Evolutionary conservation across 2,329 filamentous ascomycete genomes (phyloP).

Genomic region (Monilinia polystroma): DNA sequence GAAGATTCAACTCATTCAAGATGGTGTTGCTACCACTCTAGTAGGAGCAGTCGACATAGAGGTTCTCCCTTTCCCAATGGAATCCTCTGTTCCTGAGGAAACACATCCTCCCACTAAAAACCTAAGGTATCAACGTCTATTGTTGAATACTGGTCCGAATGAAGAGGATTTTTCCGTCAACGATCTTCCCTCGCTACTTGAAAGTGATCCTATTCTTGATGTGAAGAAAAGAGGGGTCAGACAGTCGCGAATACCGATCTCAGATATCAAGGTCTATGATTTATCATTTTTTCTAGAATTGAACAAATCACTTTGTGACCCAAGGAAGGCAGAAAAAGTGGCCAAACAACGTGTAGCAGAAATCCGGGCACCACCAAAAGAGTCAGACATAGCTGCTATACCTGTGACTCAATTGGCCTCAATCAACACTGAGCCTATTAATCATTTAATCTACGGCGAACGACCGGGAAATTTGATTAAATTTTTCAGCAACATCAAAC

Average conservation of each 20-base stretch:
- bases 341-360: background rate
- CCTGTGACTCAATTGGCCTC: background rate
- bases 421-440: constrained; percentile 12
- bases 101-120: background rate
- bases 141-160: constrained; percentile 5
- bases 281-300: constrained; percentile 10
- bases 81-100: background rate
- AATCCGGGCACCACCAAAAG: background rate
- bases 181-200: background rate
- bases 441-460: constrained; percentile 10
- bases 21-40: constrained; percentile 2
- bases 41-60: constrained; percentile 13
- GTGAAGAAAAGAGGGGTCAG: background rate
- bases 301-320: background rate
- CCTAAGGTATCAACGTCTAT: background rate
- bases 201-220: background rate
- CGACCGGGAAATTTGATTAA: background rate
- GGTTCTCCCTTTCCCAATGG: constrained; percentile 11
- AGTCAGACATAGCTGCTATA: background rate
- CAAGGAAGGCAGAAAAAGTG: background rate
- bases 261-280: constrained; percentile 5
- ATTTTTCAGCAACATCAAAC: constrained; percentile 16
- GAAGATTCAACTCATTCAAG: background rate
- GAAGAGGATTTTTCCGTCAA: background rate
- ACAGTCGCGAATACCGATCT: constrained; percentile 2